phyloP scores from a whole-genome alignment of 805 yeast genomes.

The Nadsonia fulvescens region DNA sequence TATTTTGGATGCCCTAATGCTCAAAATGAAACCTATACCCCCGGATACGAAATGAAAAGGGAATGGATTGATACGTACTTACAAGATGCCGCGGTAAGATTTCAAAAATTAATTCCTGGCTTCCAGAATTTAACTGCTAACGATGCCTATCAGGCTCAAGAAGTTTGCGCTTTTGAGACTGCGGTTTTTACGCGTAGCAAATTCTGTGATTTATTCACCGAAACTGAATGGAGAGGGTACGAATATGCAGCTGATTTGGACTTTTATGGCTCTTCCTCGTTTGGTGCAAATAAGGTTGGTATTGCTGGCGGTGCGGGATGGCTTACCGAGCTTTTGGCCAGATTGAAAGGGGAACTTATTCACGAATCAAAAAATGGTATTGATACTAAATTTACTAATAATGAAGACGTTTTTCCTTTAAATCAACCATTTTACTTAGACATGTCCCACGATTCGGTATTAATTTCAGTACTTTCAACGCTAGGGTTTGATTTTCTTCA shows the following conservation, averaged over 20 bases:
- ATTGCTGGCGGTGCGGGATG: constrained; percentile 44
- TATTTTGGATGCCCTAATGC: constrained; percentile 22
- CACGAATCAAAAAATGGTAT: constrained; percentile 32
- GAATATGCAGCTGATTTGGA: constrained; percentile 43
- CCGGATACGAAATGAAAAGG: constrained; percentile 14
- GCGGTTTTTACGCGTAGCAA: constrained; percentile 50
- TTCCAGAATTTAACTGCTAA: constrained; percentile 27
- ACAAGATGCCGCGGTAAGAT: constrained; percentile 35
- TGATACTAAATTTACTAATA: constrained; percentile 24
- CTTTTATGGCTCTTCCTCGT: constrained; percentile 44
- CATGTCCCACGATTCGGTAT: constrained; percentile 60
- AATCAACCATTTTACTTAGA: constrained; percentile 42
- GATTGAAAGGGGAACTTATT: constrained; percentile 31
- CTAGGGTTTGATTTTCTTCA: constrained; percentile 31
- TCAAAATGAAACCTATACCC: constrained; percentile 11
- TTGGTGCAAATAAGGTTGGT: constrained; percentile 38
- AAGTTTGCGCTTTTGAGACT: constrained; percentile 58
- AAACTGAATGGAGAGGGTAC: constrained; percentile 44
- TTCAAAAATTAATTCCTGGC: constrained; percentile 37
- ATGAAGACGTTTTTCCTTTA: constrained; percentile 20
- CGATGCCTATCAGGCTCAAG: constrained; percentile 37
- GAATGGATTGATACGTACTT: constrained; percentile 28
- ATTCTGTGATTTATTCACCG: constrained; percentile 51
- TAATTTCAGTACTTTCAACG: constrained; percentile 44
- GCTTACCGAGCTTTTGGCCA: constrained; percentile 24